Evolutionary conservation across 176 grass and related monocot genomes (phyloP).

Genomic region (Melocanna baccifera): DNA sequence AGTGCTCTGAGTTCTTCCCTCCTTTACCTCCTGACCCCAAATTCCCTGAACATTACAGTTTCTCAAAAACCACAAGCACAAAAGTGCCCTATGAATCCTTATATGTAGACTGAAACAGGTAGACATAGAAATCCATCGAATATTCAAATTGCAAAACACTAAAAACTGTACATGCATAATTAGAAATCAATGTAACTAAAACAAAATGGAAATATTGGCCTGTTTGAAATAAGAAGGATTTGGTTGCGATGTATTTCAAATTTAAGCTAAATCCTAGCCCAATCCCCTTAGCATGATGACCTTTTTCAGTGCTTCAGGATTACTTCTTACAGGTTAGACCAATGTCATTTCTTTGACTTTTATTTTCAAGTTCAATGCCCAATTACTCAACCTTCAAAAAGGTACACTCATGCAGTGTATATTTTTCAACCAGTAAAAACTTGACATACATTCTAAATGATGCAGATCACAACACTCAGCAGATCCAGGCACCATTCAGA

Average conservation of each 20-base stretch:
- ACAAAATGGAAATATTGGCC: neutral
- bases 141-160: neutral
- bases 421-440: neutral
- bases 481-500: neutral
- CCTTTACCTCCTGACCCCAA: constrained; percentile 40
- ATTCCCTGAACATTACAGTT: constrained; percentile 34
- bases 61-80: neutral
- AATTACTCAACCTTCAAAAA: neutral
- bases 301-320: neutral
- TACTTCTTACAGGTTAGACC: neutral
- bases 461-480: neutral
- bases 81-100: neutral
- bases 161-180: neutral
- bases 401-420: neutral
- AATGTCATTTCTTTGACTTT: neutral
- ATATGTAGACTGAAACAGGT: neutral
- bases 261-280: neutral
- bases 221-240: neutral
- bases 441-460: neutral
- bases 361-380: constrained; percentile 3
- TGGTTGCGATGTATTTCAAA: neutral
- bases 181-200: neutral
- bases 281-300: constrained; percentile 1
- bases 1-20: constrained; percentile 50
- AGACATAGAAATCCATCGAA: neutral